Evolutionary conservation across 1,139 yeast genomes (phyloP).

Genomic region (Pichia sp.): DNA sequence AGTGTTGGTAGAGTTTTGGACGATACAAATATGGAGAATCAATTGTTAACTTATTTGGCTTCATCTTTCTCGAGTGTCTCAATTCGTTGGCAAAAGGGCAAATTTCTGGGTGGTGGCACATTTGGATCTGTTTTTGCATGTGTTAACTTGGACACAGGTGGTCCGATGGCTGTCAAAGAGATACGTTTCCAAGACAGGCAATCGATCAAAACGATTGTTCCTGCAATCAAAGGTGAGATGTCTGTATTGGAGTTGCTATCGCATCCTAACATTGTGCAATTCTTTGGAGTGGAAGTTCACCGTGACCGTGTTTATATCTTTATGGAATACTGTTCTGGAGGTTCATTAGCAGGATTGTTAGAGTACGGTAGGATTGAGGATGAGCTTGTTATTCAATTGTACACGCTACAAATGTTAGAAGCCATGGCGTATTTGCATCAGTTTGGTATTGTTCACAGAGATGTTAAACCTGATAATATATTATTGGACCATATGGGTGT

Average conservation of each 20-base stretch:
- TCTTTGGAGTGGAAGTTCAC: constrained; percentile 95
- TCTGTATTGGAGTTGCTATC: constrained; percentile 89
- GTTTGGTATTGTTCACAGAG: constrained; percentile 95
- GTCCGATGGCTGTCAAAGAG: constrained; percentile 95
- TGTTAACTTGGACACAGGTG: constrained; percentile 89
- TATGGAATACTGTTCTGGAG: constrained; percentile 98
- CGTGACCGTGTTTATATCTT: constrained; percentile 91
- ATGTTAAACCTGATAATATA: constrained; percentile 93
- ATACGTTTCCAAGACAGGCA: constrained; percentile 87
- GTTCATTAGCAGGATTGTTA: constrained; percentile 78
- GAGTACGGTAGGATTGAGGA: constrained; percentile 94
- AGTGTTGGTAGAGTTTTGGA: constrained; percentile 86
- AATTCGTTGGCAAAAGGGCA: constrained; percentile 96
- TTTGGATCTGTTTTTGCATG: constrained; percentile 95
- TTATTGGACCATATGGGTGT: constrained; percentile 89
- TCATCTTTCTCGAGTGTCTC: constrained; percentile 88
- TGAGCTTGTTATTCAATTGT: constrained; percentile 87
- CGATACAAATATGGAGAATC: constrained; percentile 81
- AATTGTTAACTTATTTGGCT: constrained; percentile 79
- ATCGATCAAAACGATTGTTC: constrained; percentile 78
- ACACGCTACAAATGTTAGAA: constrained; percentile 88
- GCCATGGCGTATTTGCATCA: constrained; percentile 93
- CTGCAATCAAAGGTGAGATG: constrained; percentile 93
- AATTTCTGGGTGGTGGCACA: constrained; percentile 90
- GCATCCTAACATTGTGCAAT: constrained; percentile 94